Conservation (phyloP, 768 basidiomycete genomes). For the Lactifluus rugatus region DNA sequence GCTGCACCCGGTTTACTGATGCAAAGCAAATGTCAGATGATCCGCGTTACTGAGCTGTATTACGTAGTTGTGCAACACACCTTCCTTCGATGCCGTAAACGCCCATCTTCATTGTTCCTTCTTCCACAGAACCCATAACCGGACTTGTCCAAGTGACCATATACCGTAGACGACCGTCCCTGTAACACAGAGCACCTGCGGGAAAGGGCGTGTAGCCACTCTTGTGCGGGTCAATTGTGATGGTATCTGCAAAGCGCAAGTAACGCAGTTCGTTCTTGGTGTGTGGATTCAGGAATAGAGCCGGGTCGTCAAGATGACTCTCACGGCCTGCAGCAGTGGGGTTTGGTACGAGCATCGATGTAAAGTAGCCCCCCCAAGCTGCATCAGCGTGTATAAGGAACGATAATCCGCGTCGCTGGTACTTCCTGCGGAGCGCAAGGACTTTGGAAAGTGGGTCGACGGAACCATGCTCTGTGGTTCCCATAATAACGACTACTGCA, state of each 20-base stretch:
- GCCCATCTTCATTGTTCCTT: constrained; percentile 30
- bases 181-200: constrained; percentile 34
- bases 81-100: constrained; percentile 41
- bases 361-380: constrained; percentile 41
- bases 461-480: constrained; percentile 36
- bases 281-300: constrained; percentile 24
- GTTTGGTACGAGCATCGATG: constrained; percentile 24
- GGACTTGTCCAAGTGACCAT: constrained; percentile 33
- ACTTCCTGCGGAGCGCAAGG: constrained; percentile 28
- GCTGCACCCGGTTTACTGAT: constrained; percentile 40
- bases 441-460: constrained; percentile 35
- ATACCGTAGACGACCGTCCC: constrained; percentile 30
- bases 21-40: not conserved
- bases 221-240: constrained; percentile 38
- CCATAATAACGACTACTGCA: constrained; percentile 35
- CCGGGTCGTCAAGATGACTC: constrained; percentile 20
- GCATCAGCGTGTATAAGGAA: constrained; percentile 38
- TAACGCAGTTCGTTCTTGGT: constrained; percentile 26
- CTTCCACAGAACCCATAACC: constrained; percentile 25
- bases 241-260: constrained; percentile 27
- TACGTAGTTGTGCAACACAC: constrained; percentile 21
- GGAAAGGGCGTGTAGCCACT: constrained; percentile 36
- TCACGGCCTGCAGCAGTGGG: not conserved
- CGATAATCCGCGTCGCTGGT: constrained; percentile 26
- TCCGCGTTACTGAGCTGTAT: not conserved